These are phyloP conservation scores for Beauveria rudraprayagi DNA, from an alignment of 2,329 filamentous ascomycete species.

Conservation along the genomic window DNA sequence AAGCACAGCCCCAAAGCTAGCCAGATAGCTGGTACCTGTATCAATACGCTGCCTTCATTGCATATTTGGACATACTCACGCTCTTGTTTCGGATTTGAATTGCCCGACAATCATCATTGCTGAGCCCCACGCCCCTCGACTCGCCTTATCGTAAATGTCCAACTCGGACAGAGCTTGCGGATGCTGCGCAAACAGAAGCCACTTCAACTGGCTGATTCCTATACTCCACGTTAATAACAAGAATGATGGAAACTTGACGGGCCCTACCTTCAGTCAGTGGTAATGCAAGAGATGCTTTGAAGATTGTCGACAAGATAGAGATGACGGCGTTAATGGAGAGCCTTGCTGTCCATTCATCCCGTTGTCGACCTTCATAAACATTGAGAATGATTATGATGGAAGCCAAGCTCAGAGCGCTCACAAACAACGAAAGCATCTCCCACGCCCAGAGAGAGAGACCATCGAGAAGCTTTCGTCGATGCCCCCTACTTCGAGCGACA, in stretches of 20 bases:
- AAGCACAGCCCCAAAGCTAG: background rate
- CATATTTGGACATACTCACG: background rate
- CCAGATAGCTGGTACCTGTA: background rate
- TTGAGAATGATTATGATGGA: background rate
- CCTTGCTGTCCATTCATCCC: background rate
- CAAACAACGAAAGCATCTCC: background rate
- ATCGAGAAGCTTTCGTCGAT: background rate
- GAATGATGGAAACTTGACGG: background rate
- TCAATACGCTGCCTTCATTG: background rate
- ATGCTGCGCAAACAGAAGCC: background rate
- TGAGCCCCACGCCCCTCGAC: conserved; percentile 1
- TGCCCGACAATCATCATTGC: background rate
- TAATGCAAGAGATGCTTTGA: conserved; percentile 2
- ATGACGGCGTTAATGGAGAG: conserved; percentile 1
- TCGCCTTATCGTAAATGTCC: conserved; percentile 1
- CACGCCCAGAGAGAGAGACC: background rate
- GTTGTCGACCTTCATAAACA: background rate
- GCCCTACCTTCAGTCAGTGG: background rate
- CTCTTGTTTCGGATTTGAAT: background rate
- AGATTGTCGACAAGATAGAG: background rate
- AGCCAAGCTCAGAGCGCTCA: background rate
- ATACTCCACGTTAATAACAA: background rate
- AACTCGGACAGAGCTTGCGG: background rate
- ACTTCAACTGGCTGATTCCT: conserved; percentile 8
- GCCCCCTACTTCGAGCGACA: background rate